Percentiles rank a stretch among this genome's conserved stretches.
Conservation (phyloP, 306 rosid genomes). For the Quillaja saponaria region DNA sequence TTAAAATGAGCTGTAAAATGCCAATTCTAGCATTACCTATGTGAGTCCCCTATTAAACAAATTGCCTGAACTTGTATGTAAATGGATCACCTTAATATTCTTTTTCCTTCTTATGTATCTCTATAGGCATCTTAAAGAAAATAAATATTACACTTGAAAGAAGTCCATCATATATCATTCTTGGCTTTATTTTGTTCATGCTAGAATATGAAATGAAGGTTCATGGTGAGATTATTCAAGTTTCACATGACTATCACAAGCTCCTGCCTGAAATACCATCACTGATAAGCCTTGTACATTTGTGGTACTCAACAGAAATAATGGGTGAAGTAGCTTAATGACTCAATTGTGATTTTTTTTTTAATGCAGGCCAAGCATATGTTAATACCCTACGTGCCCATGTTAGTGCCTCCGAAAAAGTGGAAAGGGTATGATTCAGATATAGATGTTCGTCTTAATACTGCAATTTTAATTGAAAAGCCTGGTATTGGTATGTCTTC, state of each 20-base stretch:
- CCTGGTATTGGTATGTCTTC: constrained; percentile 17
- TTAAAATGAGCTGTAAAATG: no score
- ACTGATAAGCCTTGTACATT: constrained; percentile 19
- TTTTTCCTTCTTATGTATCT: constrained; percentile 7
- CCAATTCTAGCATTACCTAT: no score
- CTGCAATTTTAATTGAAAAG: constrained; percentile 18
- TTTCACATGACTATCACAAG: background rate
- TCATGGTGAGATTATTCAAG: constrained; percentile 22
- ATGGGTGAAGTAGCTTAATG: constrained; percentile 16
- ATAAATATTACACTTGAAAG: constrained; percentile 2
- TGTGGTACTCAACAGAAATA: background rate
- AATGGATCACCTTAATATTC: constrained; percentile 2
- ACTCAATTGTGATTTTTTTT: constrained; percentile 34
- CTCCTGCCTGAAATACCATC: no score
- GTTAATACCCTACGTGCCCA: constrained; percentile 81
- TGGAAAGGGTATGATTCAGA: constrained; percentile 76
- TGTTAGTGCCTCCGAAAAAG: constrained; percentile 83
- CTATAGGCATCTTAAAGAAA: constrained; percentile 7
- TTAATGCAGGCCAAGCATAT: constrained; percentile 66
- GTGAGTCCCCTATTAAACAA: no score
- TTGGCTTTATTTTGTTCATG: constrained; percentile 17
- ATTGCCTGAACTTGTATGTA: constrained; percentile 16
- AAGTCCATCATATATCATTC: constrained; percentile 1
- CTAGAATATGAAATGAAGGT: constrained; percentile 5
- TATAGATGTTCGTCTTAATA: constrained; percentile 22